Base-by-base conservation (phyloP, 805 yeast species). In the Suhomyces vadensis region DNA sequence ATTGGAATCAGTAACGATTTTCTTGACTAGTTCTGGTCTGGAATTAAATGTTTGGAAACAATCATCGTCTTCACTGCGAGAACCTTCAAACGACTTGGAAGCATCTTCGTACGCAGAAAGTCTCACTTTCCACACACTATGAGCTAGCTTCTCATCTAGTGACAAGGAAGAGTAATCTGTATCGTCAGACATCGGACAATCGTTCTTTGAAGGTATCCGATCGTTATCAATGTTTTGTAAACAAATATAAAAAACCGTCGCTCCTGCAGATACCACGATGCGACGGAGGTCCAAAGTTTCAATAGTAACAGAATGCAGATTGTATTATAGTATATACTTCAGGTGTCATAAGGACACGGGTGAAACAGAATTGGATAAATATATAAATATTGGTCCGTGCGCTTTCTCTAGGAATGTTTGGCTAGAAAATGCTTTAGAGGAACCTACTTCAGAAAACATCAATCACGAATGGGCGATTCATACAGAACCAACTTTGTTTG, bases 61-160 rank as follows among this genome's bases (percentile, higher is more conserved):
- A 2, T 65, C 73, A 51, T 81, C 88, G n/a, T 71, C 60, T 45
- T 77, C 82, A 48, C 73, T 71, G 2, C 81, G 72, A 1, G 87
- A 77, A 38, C 61, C 68, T 38, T 75, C 69, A 55, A 87, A 85
- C 31, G 56, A 61, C 33, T 68, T 67, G 16, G 72, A 65, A 41
- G 82, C 58, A 54, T 87, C 92, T 43, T 82, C 85, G 61, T 91
- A 92, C 0, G 92, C 97, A 13, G 73, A 78, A 43, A 78, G 68
- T 48, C 99, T 81, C 10, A 82, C 97, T 64, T 89, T 91, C 98
- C 98, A 94, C 5, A 68, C 54, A 26, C 43, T 44, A 46, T 53
- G 57, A 10, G 63, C 68, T 41, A 86, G 65, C 41, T 89, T 73
- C 42, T 86, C 89, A 13, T 77, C 79, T 20, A 89, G 60, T 1